phyloP scores from a whole-genome alignment of 371 early-diverging fungal species.

The Nematocida sp. region DNA sequence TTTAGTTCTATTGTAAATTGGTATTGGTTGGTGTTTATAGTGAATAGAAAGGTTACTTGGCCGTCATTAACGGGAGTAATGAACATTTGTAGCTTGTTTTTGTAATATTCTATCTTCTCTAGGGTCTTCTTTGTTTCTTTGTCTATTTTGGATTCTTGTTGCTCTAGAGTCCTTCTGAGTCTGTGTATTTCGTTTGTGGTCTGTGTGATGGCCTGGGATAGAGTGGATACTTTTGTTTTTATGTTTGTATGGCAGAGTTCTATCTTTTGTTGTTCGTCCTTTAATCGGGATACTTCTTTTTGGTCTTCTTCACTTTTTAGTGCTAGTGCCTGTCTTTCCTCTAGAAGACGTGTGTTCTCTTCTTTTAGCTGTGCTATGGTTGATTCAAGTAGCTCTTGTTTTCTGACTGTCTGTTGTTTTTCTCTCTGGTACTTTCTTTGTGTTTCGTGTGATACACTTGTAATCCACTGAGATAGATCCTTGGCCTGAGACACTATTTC shows the following conservation, averaged over 20 bases:
- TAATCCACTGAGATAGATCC: constrained; percentile 17
- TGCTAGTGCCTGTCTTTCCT: constrained; percentile 43
- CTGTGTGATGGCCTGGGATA: not conserved
- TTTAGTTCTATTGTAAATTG: constrained; percentile 13
- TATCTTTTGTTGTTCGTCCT: constrained; percentile 8
- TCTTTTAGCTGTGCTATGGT: constrained; percentile 44
- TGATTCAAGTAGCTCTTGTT: constrained; percentile 16
- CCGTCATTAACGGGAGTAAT: constrained; percentile 16
- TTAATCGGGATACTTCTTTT: constrained; percentile 19
- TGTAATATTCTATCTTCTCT: constrained; percentile 21
- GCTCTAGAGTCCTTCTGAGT: constrained; percentile 25
- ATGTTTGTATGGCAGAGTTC: constrained; percentile 6
- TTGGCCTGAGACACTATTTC: constrained; percentile 15
- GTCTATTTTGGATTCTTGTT: constrained; percentile 23
- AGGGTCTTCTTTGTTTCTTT: constrained; percentile 3
- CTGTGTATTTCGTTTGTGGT: not conserved
- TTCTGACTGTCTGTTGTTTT: constrained; percentile 25
- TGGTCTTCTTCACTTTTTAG: constrained; percentile 38
- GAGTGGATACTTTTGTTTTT: not conserved
- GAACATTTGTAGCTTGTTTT: not conserved
- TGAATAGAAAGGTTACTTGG: constrained; percentile 27
- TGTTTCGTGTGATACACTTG: constrained; percentile 11
- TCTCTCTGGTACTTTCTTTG: constrained; percentile 28
- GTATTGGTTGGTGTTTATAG: not conserved
- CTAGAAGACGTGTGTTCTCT: constrained; percentile 36